A percentile compares a stretch with the other conserved stretches of the same genome.
These are phyloP conservation scores for Artemisia tridentata DNA, from an alignment of 129 eudicot species.

Conservation along the genomic window DNA sequence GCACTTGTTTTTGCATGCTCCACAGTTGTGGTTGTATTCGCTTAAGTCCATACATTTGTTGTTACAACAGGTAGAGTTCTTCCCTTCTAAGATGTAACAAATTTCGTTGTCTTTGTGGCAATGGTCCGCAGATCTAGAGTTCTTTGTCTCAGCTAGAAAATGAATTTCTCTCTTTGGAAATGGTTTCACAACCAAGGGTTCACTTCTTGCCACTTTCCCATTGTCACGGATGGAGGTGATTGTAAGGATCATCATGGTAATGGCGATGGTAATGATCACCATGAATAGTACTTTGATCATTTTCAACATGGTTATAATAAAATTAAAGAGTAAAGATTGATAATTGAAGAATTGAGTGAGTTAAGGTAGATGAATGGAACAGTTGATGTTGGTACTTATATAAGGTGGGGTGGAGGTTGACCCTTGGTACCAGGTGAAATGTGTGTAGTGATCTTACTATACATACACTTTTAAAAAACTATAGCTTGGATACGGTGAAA, in stretches of 20 bases:
- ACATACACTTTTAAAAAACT: neutral
- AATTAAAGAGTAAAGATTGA: neutral
- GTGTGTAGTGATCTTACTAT: neutral
- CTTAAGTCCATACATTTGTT: slow-evolving; percentile 8
- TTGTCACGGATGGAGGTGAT: neutral
- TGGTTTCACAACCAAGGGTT: neutral
- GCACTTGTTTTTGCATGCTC: slow-evolving; percentile 8
- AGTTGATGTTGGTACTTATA: neutral
- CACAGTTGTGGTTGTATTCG: neutral
- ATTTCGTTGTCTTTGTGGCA: neutral
- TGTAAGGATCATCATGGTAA: neutral
- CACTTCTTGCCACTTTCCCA: neutral
- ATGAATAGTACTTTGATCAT: neutral
- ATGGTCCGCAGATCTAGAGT: neutral
- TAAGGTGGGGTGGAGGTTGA: neutral
- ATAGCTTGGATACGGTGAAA: neutral
- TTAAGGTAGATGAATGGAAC: neutral
- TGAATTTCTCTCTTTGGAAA: neutral
- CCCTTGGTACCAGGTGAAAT: neutral
- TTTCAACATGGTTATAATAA: neutral
- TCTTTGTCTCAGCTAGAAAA: neutral
- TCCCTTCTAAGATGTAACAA: slow-evolving; percentile 11
- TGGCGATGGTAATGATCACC: neutral
- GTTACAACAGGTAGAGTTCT: neutral
- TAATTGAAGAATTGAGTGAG: neutral